A percentile compares a stretch with the other conserved stretches of the same genome.
These are phyloP conservation scores for Exutisphaerella laricina DNA, from an alignment of 2,329 filamentous ascomycete species.

Conservation along the genomic window DNA sequence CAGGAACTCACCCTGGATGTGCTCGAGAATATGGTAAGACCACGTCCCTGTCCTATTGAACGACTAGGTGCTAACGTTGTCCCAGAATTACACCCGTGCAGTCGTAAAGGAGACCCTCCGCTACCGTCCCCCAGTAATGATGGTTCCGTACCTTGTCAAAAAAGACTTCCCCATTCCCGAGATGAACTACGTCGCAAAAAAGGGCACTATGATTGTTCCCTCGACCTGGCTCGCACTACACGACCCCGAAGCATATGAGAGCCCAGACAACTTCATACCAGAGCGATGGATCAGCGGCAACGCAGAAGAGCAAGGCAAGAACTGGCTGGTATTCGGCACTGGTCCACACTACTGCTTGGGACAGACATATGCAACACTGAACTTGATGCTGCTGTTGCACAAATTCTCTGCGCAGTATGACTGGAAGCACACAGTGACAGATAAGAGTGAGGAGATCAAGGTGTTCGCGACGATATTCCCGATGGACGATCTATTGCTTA, in stretches of 20 bases:
- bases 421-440: conserved; percentile 84
- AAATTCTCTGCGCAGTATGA: conserved; percentile 44
- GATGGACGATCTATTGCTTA: conserved; percentile 49
- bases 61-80: conserved; percentile 5
- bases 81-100: conserved; percentile 70
- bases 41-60: neutral
- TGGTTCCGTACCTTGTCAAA: conserved; percentile 94
- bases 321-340: conserved; percentile 92
- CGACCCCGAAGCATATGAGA: conserved; percentile 85
- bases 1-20: conserved; percentile 65
- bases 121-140: conserved; percentile 92
- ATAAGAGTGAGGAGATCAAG: conserved; percentile 86
- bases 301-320: conserved; percentile 88
- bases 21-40: conserved; percentile 65
- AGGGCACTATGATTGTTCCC: conserved; percentile 92
- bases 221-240: conserved; percentile 86
- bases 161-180: conserved; percentile 88
- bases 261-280: conserved; percentile 83
- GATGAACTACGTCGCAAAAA: conserved; percentile 76
- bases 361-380: conserved; percentile 83
- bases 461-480: conserved; percentile 99
- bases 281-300: conserved; percentile 84
- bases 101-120: conserved; percentile 87
- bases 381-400: conserved; percentile 62
- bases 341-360: conserved; percentile 96